A percentile compares a stretch with the other conserved stretches of the same genome.
These are phyloP conservation scores for Phytophthora agathidicida DNA, from an alignment of 352 stramenopile species.

Conservation along the genomic window DNA sequence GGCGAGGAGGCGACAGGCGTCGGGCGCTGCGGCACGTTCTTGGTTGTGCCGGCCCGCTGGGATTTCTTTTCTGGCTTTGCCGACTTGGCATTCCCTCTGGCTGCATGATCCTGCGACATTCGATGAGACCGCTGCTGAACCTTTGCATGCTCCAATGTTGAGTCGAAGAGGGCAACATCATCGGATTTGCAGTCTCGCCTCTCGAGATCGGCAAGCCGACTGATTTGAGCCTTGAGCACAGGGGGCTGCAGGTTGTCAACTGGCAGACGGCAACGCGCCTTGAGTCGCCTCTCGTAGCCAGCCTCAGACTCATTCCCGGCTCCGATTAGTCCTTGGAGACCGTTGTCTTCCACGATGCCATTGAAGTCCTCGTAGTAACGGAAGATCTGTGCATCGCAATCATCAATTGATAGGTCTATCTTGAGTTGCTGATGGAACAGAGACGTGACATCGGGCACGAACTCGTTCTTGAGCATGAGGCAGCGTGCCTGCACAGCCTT, in stretches of 20 bases:
- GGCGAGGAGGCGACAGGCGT: neutral
- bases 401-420: slow-evolving; percentile 2
- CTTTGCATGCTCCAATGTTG: slow-evolving; percentile 4
- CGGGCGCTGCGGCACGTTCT: neutral
- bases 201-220: neutral
- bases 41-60: too few species aligned
- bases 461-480: too few species aligned
- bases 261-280: neutral
- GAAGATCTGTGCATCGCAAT: neutral
- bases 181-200: slow-evolving; percentile 2
- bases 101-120: slow-evolving; percentile 3
- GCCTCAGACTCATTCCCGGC: neutral
- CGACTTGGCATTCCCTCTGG: neutral
- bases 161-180: slow-evolving; percentile 8
- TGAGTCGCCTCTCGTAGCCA: neutral
- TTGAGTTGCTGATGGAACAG: neutral
- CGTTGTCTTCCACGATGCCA: neutral
- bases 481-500: too few species aligned
- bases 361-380: slow-evolving; percentile 3
- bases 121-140: slow-evolving; percentile 5
- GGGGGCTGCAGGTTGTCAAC: neutral
- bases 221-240: neutral
- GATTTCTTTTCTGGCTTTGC: neutral
- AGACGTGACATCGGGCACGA: neutral
- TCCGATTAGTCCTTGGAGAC: neutral